These are phyloP conservation scores for Penicillium italicum DNA, from an alignment of 2,329 filamentous ascomycete genomes.

Conservation along the genomic window DNA sequence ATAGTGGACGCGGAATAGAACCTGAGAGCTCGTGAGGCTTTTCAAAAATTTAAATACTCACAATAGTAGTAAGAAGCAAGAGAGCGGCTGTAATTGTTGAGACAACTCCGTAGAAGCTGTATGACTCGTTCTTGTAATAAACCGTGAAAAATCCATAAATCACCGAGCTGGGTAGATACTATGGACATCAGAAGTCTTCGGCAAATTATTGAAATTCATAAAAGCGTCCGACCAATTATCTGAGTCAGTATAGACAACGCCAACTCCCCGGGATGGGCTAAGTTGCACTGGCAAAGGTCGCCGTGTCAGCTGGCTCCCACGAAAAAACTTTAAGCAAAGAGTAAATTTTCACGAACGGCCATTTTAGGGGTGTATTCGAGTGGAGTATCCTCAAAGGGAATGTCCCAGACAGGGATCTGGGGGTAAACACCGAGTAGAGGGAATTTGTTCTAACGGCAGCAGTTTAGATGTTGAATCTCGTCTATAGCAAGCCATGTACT, in stretches of 20 bases:
- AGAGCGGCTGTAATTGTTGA: neutral
- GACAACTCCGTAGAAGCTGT: neutral
- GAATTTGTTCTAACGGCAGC: neutral
- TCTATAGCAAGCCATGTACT: neutral
- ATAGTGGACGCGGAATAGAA: neutral
- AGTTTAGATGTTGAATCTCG: neutral
- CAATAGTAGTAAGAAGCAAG: neutral
- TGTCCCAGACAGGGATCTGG: too few species aligned
- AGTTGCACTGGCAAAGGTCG: neutral
- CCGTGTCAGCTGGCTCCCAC: neutral
- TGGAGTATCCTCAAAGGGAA: neutral
- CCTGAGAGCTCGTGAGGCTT: neutral
- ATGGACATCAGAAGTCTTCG: neutral
- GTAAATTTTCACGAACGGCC: neutral
- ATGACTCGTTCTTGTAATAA: neutral
- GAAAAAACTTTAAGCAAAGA: neutral
- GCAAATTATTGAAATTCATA: neutral
- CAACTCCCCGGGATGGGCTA: too few species aligned
- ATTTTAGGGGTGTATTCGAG: neutral
- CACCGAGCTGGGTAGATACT: neutral
- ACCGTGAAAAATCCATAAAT: neutral
- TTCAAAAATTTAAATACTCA: neutral
- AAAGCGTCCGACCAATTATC: neutral
- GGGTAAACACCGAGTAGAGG: neutral
- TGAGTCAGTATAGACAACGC: neutral